Evolutionary conservation across 768 basidiomycete genomes (phyloP).

Genomic region (Candolleomyces efflorescens): DNA sequence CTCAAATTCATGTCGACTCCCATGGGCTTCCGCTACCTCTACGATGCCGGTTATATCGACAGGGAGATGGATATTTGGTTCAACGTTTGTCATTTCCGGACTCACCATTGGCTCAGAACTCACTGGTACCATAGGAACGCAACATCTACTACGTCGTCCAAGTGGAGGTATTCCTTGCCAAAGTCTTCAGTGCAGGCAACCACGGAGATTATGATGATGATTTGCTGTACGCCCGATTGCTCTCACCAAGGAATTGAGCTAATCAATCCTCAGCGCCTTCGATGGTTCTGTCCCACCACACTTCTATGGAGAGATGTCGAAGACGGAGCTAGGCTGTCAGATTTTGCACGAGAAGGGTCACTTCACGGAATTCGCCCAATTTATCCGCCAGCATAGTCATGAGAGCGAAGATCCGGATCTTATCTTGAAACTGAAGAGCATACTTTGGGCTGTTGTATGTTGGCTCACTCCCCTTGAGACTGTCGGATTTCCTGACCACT

Average conservation of each 20-base stretch:
- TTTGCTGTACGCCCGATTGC: constrained; percentile 36
- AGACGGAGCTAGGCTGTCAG: constrained; percentile 92
- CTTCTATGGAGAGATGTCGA: constrained; percentile 97
- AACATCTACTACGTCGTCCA: constrained; percentile 93
- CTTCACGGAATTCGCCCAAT: constrained; percentile 85
- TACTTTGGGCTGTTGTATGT: constrained; percentile 94
- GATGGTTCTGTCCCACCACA: constrained; percentile 90
- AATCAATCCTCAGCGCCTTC: constrained; percentile 46
- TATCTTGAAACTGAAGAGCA: constrained; percentile 88
- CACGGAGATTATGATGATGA: constrained; percentile 67
- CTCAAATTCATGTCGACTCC: constrained; percentile 96
- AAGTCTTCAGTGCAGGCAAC: constrained; percentile 58
- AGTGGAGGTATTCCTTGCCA: constrained; percentile 87
- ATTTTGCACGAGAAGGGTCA: constrained; percentile 88
- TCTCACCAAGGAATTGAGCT: not conserved
- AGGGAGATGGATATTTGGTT: constrained; percentile 97
- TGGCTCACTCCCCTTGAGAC: not conserved
- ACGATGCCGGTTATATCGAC: constrained; percentile 89
- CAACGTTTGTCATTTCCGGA: constrained; percentile 50
- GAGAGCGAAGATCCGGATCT: constrained; percentile 82
- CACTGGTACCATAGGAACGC: constrained; percentile 58
- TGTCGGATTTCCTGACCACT: not conserved
- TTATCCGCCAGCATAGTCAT: constrained; percentile 81
- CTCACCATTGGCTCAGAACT: not conserved
- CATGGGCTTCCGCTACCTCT: constrained; percentile 88